Percentiles rank a stretch among this genome's conserved stretches.
Evolutionary conservation across 2,329 filamentous ascomycete species (phyloP).

Genomic region (Trichoderma atroviride): DNA sequence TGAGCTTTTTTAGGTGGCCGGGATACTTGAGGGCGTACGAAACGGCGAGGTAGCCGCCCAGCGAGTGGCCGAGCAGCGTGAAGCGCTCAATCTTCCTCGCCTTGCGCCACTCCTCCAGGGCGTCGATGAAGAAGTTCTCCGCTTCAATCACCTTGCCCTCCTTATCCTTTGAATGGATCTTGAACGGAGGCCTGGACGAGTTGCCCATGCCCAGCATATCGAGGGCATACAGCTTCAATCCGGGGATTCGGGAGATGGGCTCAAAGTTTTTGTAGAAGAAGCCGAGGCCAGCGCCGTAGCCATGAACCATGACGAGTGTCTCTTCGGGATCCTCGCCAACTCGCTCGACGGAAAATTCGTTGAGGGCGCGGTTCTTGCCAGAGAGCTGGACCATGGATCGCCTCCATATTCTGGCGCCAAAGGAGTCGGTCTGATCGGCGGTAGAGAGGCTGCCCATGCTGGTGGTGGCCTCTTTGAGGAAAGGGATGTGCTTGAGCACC

Average conservation of each 20-base stretch:
- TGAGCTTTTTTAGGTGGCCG: constrained; percentile 90
- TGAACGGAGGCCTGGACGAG: constrained; percentile 81
- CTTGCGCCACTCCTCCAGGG: constrained; percentile 92
- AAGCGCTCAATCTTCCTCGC: constrained; percentile 89
- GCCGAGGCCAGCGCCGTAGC: constrained; percentile 91
- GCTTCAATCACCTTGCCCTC: constrained; percentile 83
- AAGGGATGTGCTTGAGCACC: constrained; percentile 83
- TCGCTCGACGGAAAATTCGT: constrained; percentile 90
- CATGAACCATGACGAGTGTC: constrained; percentile 92
- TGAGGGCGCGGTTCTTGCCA: constrained; percentile 84
- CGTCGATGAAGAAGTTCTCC: constrained; percentile 94
- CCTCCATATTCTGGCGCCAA: constrained; percentile 81
- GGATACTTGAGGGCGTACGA: constrained; percentile 97
- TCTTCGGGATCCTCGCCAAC: constrained; percentile 78
- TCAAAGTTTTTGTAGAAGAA: constrained; percentile 99
- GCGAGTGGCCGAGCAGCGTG: constrained; percentile 87
- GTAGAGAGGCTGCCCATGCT: constrained; percentile 54
- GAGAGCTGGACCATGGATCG: constrained; percentile 81
- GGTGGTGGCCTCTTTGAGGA: constrained; percentile 75
- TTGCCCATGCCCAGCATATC: constrained; percentile 96
- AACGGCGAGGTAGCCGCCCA: constrained; percentile 93
- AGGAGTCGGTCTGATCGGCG: constrained; percentile 67
- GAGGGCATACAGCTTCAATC: constrained; percentile 91
- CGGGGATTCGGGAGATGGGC: constrained; percentile 72
- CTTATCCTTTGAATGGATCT: constrained; percentile 78